Evolutionary conservation across 2,329 filamentous ascomycete species (phyloP), one percentile per base, ranked within the genome.

Genomic region (Stachybotrys chartarum): DNA sequence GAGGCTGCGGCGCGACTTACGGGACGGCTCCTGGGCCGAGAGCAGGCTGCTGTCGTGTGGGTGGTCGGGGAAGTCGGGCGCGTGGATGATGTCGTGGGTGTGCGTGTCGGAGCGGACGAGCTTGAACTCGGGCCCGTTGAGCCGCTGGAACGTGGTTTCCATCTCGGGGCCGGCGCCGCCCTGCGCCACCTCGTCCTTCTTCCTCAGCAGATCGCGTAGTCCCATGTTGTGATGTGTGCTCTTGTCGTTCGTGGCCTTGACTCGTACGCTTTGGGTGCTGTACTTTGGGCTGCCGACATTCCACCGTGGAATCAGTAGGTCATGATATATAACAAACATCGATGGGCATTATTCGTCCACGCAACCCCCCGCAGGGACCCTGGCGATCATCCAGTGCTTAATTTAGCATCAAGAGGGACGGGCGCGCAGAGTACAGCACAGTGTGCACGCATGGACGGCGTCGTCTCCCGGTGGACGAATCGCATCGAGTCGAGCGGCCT

Each of bases 61-160:
- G 55, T 58, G 51, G 50, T 59, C 58, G 58, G 59, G 65, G 59
- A 63, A 66, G 63, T 59, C 69, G 7, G 91, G 88, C 11, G 90
- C 88, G 55, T 84, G 78, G 68, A 96, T 90, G 61, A 87, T 76
- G 70, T 97, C 91, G 68, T 91, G 82, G 1, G 86, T 85, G 60
- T 85, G 74, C 1, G 92, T 96, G 67, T 96, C 93, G 60, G 90
- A 87, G 58, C 91, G 87, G 66, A 94, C 80, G 74, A 97, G 91
- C 59, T 81, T 90, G 75, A 97, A 91, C 62, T 89, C 85, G 56
- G 87, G 85, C 1, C 77, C 68, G 56, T 58, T 67, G 46, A 75
- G 67, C 54, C 63, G 68, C 49, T 69, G 62, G 53, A 72, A 64
- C 18, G 72, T 70, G 58, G 71, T 69, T 47, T 47, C 45, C 16